phyloP scores from a whole-genome alignment of 1,139 yeast species.

The Groenewaldozyma auringiensis region DNA sequence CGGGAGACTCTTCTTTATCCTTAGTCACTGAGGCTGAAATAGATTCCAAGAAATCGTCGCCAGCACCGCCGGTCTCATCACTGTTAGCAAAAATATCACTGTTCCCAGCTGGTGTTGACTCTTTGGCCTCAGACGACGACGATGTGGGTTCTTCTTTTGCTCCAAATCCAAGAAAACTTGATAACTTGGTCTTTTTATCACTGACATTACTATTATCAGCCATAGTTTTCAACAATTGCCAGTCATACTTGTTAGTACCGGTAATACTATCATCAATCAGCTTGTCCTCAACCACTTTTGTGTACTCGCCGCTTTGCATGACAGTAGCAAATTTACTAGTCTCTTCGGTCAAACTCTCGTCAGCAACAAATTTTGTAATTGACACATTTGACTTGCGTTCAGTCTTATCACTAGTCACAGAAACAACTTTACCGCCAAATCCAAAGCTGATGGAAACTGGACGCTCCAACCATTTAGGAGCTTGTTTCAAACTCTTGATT shows the following conservation, averaged over 20 bases:
- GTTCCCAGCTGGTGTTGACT: conserved; percentile 7
- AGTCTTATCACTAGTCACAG: conserved; percentile 39
- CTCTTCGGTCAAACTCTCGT: conserved; percentile 28
- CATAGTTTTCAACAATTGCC: conserved; percentile 63
- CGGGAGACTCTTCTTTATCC: conserved; percentile 9
- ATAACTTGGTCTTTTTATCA: conserved; percentile 18
- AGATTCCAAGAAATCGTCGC: conserved; percentile 29
- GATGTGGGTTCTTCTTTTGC: conserved; percentile 15
- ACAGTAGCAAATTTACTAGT: conserved; percentile 50
- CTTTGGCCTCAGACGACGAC: conserved; percentile 24
- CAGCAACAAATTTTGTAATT: conserved; percentile 45
- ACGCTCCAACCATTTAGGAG: conserved; percentile 81
- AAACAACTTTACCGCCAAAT: conserved; percentile 83
- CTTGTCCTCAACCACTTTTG: conserved; percentile 16
- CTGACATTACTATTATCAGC: conserved; percentile 10
- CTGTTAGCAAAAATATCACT: conserved; percentile 20
- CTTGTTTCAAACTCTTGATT: conserved; percentile 56
- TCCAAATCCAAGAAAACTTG: conserved; percentile 9
- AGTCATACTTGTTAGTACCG: conserved; percentile 55
- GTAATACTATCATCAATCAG: conserved; percentile 24
- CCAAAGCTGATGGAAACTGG: conserved; percentile 81
- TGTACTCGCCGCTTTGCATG: conserved; percentile 34
- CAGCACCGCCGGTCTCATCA: conserved; percentile 22
- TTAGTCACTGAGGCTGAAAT: conserved; percentile 16
- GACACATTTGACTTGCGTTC: conserved; percentile 37